phyloP scores from a whole-genome alignment of 805 yeast genomes.

The Myxozyma udenii region DNA sequence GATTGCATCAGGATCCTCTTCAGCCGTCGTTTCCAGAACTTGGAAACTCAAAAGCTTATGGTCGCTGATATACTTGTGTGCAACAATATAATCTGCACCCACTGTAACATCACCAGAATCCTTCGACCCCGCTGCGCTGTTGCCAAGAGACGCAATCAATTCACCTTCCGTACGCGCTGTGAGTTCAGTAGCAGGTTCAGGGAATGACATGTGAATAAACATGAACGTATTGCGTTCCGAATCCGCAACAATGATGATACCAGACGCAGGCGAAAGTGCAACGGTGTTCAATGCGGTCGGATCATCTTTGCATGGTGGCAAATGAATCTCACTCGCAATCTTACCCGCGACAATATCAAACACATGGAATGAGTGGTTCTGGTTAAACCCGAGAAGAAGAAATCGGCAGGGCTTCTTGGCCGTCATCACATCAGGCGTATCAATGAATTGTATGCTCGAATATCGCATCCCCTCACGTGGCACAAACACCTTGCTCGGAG shows the following conservation, averaged over 20 bases:
- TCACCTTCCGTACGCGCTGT: conserved; percentile 13
- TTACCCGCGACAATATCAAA: conserved; percentile 15
- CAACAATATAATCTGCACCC: conserved; percentile 17
- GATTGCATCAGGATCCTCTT: conserved; percentile 9
- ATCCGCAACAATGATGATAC: conserved; percentile 20
- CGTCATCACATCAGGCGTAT: conserved; percentile 11
- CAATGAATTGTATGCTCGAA: conserved; percentile 17
- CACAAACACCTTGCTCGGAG: conserved; percentile 9
- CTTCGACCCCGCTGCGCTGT: neutral
- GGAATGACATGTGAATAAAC: conserved; percentile 18
- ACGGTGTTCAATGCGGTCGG: conserved; percentile 4
- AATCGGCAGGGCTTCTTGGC: conserved; percentile 23
- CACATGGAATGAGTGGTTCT: conserved; percentile 26
- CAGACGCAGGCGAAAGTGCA: conserved; percentile 12
- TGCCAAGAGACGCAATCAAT: conserved; percentile 3
- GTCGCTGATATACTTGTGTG: conserved; percentile 7
- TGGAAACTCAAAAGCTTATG: conserved; percentile 13
- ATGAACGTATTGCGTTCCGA: conserved; percentile 17
- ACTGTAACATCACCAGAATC: neutral
- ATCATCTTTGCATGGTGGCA: conserved; percentile 11
- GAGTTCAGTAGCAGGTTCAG: neutral
- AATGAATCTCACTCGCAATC: conserved; percentile 21
- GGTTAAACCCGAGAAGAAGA: conserved; percentile 24
- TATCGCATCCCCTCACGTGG: conserved; percentile 22
- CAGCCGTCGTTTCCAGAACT: conserved; percentile 12